These are phyloP conservation scores for Discostella pseudostelligera DNA, from an alignment of 108 stramenopile species.

Conservation along the genomic window DNA sequence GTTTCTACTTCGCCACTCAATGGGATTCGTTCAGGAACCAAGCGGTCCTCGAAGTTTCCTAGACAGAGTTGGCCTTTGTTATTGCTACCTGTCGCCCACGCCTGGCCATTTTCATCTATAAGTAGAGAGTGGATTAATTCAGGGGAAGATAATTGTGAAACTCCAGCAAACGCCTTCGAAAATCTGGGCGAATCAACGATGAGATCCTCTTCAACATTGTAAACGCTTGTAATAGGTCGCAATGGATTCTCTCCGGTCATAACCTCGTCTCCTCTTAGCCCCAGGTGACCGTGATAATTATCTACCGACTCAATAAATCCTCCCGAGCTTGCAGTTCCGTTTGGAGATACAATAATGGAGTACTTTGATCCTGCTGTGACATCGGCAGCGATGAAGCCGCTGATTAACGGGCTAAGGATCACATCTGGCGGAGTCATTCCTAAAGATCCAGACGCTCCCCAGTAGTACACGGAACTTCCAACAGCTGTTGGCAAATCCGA, in stretches of 20 bases:
- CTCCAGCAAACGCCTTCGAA: conserved; percentile 34
- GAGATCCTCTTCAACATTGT: conserved; percentile 19
- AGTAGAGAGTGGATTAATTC: conserved; percentile 41
- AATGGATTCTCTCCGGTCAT: conserved; percentile 28
- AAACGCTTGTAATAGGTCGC: conserved; percentile 27
- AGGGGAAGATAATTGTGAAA: conserved; percentile 13
- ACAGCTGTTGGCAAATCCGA: conserved; percentile 4
- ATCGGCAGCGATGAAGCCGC: conserved; percentile 16
- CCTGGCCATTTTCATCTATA: conserved; percentile 36
- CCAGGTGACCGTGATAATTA: conserved; percentile 46
- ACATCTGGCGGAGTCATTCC: conserved; percentile 18
- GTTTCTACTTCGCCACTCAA: conserved; percentile 12
- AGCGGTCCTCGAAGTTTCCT: conserved; percentile 36
- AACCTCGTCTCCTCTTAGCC: conserved; percentile 19
- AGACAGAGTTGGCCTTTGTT: conserved; percentile 39
- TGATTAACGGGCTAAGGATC: conserved; percentile 12
- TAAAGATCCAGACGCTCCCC: conserved; percentile 41
- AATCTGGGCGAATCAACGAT: conserved; percentile 30
- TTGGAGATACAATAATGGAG: conserved; percentile 27
- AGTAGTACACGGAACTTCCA: conserved; percentile 20
- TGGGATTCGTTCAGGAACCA: conserved; percentile 25
- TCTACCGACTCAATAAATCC: conserved; percentile 40
- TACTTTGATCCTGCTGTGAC: conserved; percentile 43
- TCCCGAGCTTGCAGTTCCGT: conserved; percentile 41
- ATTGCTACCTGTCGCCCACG: conserved; percentile 42